Conservation (phyloP, 2,329 filamentous ascomycete genomes). For the Aspergillus latus region DNA sequence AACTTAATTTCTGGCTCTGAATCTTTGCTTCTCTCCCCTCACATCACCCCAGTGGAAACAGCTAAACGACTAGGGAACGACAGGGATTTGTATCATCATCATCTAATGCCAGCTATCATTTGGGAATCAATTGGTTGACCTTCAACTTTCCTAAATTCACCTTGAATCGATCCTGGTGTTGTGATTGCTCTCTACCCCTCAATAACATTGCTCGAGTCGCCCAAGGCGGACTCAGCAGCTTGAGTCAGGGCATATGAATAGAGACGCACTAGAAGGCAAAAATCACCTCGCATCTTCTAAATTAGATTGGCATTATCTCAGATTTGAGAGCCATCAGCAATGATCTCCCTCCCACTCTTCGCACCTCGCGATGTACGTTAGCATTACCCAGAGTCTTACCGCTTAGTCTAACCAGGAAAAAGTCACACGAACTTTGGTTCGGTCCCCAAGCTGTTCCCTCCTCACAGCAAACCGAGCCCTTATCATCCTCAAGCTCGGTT, state of each 20-base stretch:
- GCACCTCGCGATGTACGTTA: slow-evolving; percentile 67
- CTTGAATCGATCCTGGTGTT: background rate
- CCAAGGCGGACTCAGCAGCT: background rate
- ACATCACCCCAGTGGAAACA: background rate
- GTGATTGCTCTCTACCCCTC: background rate
- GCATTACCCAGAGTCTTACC: background rate
- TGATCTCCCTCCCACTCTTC: slow-evolving; percentile 67
- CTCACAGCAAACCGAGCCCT: slow-evolving; percentile 41
- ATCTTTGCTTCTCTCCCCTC: slow-evolving; percentile 9
- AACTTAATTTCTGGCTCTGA: slow-evolving; percentile 2
- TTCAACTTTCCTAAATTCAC: background rate
- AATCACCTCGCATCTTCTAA: too few relatives aligned
- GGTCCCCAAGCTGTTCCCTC: slow-evolving; percentile 54
- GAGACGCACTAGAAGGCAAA: too few relatives aligned
- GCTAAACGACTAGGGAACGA: background rate
- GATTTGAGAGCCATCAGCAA: slow-evolving; percentile 12
- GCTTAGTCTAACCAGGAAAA: slow-evolving; percentile 6
- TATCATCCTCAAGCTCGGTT: slow-evolving; percentile 30
- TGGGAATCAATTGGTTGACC: background rate
- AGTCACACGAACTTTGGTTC: slow-evolving; percentile 76
- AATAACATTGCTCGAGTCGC: background rate
- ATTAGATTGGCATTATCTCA: background rate
- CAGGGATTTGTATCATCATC: background rate
- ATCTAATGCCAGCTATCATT: background rate
- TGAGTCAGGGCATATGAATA: too few relatives aligned